Evolutionary conservation across 345 rosid species (phyloP), one percentile per base, ranked within the genome.

Genomic region (Pelargonium nanum): DNA sequence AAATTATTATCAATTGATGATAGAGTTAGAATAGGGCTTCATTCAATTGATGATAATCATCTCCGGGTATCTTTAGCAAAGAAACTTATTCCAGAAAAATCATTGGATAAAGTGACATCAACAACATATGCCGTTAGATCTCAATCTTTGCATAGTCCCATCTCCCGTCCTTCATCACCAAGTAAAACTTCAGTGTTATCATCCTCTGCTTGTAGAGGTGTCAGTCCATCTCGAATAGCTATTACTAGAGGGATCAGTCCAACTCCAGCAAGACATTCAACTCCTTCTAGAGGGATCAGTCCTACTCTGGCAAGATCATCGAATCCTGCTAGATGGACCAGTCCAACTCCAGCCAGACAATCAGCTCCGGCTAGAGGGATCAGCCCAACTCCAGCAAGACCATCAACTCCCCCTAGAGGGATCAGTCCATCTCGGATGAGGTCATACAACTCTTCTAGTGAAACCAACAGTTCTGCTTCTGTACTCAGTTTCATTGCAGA

Each of bases 401-500:
- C 94, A 17, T 80, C 83, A 21, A 87, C 83, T 55, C 89, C 92
- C 66, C 78, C 91, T 24, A 80, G 94, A 77, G 91, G 89, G 60
- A 65, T 78, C 52, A 89, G 95, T 64, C 99, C 97, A 57, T 82
- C 92, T 70, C 77, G 87, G 72, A 74, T 76, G 70, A 83, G 99
- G 76, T 52, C 88, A 61, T 72, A 80, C n/a, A 71, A 68, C 65
- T 61, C 74, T 26, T 70, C 83, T 60, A 64, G 80, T 64, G 86
- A 84, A 77, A 65, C 87, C 52, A 78, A 54, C 70, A 74, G 56
- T 75, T 69, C 96, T 55, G 73, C 74, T 67, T 86, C 97, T 10
- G 99, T 88, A 58, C 92, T 94, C 63, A 90, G 92, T 78, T 90
- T 90, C 77, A 82, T 87, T 59, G 80, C 81, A 0, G 97, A 94